Conservation (phyloP, 371 early-diverging fungal species). For the Syncephalis plumigaleata region DNA sequence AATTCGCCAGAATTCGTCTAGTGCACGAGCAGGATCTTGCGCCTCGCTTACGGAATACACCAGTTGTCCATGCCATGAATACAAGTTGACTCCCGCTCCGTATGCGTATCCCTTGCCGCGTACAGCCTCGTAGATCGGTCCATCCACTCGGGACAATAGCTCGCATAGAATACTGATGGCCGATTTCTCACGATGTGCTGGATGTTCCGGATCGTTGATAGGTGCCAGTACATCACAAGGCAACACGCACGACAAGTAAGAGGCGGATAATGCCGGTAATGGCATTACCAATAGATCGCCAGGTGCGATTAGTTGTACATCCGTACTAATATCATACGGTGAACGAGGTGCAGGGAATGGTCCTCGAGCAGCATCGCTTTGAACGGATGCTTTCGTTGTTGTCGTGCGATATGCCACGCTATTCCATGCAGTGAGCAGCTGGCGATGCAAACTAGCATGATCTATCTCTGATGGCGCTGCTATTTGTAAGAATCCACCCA, state of each 20-base stretch:
- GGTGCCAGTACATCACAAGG: conserved; percentile 16
- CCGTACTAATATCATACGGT: neutral
- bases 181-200: conserved; percentile 12
- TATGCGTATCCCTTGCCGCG: conserved; percentile 64
- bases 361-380: conserved; percentile 1
- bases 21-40: conserved; percentile 27
- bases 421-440: neutral
- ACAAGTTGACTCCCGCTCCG: conserved; percentile 25
- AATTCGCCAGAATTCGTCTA: conserved; percentile 29
- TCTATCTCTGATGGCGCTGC: conserved; percentile 4
- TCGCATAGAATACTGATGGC: conserved; percentile 32
- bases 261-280: conserved; percentile 6
- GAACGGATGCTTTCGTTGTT: no score
- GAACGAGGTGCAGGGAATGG: neutral
- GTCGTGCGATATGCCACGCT: no score
- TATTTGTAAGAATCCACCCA: conserved; percentile 27
- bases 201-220: conserved; percentile 9
- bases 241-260: conserved; percentile 11
- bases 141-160: conserved; percentile 44
- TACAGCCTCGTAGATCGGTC: conserved; percentile 47
- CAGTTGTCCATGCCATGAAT: conserved; percentile 34
- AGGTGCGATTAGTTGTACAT: no score
- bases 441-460: conserved; percentile 13
- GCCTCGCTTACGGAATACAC: conserved; percentile 28
- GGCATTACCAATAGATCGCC: no score